A percentile compares a stretch with the other conserved stretches of the same genome.
phyloP scores from a whole-genome alignment of 352 stramenopile genomes.

The Pythium volutum region DNA sequence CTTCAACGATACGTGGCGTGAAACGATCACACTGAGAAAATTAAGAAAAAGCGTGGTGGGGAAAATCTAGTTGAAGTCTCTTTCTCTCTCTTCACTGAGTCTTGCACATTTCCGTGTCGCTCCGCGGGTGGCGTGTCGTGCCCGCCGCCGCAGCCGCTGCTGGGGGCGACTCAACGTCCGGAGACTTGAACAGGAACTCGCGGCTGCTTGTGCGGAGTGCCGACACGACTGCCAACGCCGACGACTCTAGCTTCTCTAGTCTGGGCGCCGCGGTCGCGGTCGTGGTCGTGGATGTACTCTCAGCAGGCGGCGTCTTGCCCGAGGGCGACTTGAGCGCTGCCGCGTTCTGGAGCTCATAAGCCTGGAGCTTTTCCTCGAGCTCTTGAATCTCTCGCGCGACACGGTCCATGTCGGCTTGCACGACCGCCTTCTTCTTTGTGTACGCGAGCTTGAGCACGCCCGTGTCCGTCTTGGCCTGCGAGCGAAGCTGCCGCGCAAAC shows the following conservation, averaged over 20 bases:
- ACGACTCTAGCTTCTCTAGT: neutral
- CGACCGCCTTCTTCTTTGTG: conserved; percentile 43
- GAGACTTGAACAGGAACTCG: conserved; percentile 41
- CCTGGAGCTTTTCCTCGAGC: conserved; percentile 33
- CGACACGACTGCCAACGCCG: conserved; percentile 1
- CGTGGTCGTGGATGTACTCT: neutral
- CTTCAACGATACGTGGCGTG: conserved; percentile 2
- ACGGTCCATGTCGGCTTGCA: conserved; percentile 29
- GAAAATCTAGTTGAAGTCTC: no score
- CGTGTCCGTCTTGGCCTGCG: conserved; percentile 52
- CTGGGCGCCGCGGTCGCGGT: neutral
- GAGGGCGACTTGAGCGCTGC: conserved; percentile 19
- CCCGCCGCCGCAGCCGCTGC: no score
- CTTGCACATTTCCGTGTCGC: conserved; percentile 38
- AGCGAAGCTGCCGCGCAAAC: conserved; percentile 48
- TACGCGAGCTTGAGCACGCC: conserved; percentile 43
- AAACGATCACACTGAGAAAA: neutral
- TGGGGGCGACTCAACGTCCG: conserved; percentile 17
- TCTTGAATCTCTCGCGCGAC: conserved; percentile 30
- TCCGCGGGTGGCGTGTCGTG: conserved; percentile 9
- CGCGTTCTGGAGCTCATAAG: conserved; percentile 18
- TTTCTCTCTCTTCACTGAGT: conserved; percentile 16
- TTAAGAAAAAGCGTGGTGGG: neutral
- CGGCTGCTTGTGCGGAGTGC: conserved; percentile 19
- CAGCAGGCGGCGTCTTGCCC: neutral